phyloP scores from a whole-genome alignment of 2,329 filamentous ascomycete genomes.

The Fusarium coicis region DNA sequence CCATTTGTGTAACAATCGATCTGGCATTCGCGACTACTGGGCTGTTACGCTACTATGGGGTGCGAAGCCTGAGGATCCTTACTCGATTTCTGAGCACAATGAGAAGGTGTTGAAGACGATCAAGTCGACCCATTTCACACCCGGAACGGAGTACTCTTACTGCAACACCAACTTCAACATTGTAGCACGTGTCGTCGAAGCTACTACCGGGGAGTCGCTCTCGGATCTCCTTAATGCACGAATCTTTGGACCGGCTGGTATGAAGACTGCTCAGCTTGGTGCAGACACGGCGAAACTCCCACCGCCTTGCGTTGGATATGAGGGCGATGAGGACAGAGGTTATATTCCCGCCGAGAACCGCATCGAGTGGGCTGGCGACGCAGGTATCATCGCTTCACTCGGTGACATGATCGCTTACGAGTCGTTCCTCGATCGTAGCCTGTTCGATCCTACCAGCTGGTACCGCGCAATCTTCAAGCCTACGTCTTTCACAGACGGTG shows the following conservation, averaged over 20 bases:
- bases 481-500: conserved; percentile 18
- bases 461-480: conserved; percentile 19
- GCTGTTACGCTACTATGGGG: conserved; percentile 29
- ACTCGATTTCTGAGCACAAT: conserved; percentile 23
- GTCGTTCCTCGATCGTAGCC: conserved; percentile 14
- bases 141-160: conserved; percentile 29
- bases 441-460: conserved; percentile 25
- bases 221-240: conserved; percentile 13
- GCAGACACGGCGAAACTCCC: conserved; percentile 24
- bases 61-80: conserved; percentile 23
- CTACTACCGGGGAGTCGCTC: conserved; percentile 15
- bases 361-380: conserved; percentile 29
- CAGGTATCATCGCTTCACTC: conserved; percentile 29
- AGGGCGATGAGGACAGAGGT: conserved; percentile 21
- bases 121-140: conserved; percentile 24
- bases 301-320: conserved; percentile 21
- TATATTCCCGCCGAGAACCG: conserved; percentile 24
- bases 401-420: conserved; percentile 28
- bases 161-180: conserved; percentile 34
- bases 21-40: conserved; percentile 33
- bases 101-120: conserved; percentile 7
- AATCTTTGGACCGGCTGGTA: conserved; percentile 26
- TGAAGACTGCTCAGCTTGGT: conserved; percentile 24
- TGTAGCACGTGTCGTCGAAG: conserved; percentile 19
- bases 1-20: conserved; percentile 27